These are phyloP conservation scores for Chrysanthemum seticuspe DNA, from an alignment of 129 eudicot genomes.

Conservation along the genomic window DNA sequence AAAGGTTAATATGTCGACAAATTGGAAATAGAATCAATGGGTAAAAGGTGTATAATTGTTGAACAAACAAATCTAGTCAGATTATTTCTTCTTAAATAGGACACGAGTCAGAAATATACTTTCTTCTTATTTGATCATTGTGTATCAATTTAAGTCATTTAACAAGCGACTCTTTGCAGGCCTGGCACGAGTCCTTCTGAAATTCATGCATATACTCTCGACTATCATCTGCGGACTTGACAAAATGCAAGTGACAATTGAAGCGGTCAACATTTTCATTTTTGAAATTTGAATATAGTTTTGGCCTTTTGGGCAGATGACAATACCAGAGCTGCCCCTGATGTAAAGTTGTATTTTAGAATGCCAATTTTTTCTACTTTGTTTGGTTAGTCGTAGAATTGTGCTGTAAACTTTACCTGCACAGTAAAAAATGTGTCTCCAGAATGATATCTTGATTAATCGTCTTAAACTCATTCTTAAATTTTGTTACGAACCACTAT, in stretches of 20 bases:
- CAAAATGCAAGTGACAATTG: slow-evolving; percentile 1
- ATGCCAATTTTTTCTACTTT: not conserved
- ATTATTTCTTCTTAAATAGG: too few species aligned
- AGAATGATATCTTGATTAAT: too few species aligned
- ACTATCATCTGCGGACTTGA: slow-evolving; percentile 65
- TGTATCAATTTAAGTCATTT: not conserved
- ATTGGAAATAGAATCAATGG: not conserved
- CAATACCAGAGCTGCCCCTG: slow-evolving; percentile 13
- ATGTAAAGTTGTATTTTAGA: slow-evolving; percentile 32
- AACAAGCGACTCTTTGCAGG: slow-evolving; percentile 40
- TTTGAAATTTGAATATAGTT: slow-evolving; percentile 13
- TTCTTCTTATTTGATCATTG: not conserved
- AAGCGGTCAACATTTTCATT: slow-evolving; percentile 14
- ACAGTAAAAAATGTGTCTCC: too few species aligned
- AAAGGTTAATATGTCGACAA: not conserved
- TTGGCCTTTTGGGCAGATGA: not conserved
- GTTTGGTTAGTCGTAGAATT: not conserved
- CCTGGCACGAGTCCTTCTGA: slow-evolving; percentile 94
- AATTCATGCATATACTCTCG: slow-evolving; percentile 76
- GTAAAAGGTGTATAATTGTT: not conserved
- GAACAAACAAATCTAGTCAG: too few species aligned
- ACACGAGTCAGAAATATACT: not conserved
- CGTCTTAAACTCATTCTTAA: too few species aligned
- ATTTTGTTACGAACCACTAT: too few species aligned
- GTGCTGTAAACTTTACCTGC: too few species aligned